Conservation (phyloP, 2,329 filamentous ascomycete genomes). For the Cercospora zeina region DNA sequence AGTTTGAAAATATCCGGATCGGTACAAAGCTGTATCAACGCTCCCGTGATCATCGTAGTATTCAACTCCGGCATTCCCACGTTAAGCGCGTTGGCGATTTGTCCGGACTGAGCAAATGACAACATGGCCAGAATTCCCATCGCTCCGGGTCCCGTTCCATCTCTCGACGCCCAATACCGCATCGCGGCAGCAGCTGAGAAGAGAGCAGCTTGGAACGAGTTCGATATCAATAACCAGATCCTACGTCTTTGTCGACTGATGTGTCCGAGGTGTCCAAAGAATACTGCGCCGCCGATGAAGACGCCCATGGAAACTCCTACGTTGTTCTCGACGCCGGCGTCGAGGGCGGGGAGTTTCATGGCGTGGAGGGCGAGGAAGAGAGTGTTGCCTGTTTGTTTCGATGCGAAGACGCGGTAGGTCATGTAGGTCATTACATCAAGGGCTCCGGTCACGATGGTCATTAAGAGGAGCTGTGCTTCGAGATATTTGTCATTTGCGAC, state of each 20-base stretch:
- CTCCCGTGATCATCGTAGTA: conserved; percentile 39
- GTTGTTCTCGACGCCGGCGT: conserved; percentile 28
- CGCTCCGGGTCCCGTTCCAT: conserved; percentile 23
- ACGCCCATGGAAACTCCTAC: conserved; percentile 31
- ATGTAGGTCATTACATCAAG: conserved; percentile 38
- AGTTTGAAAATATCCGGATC: conserved; percentile 30
- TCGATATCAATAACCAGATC: conserved; percentile 33
- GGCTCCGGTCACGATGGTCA: conserved; percentile 36
- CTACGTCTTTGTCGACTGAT: conserved; percentile 30
- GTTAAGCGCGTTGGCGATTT: conserved; percentile 34
- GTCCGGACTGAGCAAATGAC: conserved; percentile 29
- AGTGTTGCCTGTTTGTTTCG: conserved; percentile 43
- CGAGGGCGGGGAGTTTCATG: conserved; percentile 22
- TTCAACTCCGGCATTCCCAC: conserved; percentile 36
- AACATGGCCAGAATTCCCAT: conserved; percentile 31
- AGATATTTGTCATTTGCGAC: conserved; percentile 32
- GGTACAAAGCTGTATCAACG: conserved; percentile 33
- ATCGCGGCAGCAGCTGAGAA: conserved; percentile 33
- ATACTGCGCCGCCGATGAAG: conserved; percentile 32
- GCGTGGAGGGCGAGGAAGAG: conserved; percentile 32
- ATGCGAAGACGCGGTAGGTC: conserved; percentile 35
- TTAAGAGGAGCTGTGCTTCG: conserved; percentile 34
- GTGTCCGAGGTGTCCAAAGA: conserved; percentile 36
- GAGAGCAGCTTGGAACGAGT: conserved; percentile 30
- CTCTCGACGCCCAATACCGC: conserved; percentile 24